Base-by-base conservation (phyloP, 306 rosid species). In the Fragaria ananassa region DNA sequence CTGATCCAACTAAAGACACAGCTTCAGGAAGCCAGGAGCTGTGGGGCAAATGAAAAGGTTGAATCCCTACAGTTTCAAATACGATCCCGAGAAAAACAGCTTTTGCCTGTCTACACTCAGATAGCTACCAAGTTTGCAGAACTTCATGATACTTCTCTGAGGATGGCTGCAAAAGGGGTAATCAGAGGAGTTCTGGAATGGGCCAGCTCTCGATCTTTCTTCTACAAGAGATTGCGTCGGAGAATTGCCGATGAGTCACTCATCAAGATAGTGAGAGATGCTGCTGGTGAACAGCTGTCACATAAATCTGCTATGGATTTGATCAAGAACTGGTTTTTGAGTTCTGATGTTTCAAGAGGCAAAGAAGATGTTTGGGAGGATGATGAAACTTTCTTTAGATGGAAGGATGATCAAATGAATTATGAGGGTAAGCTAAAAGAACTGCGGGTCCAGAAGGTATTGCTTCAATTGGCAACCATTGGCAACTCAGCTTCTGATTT, bases 161-260 rank as follows among this genome's bases (percentile, higher is more conserved):
- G 97, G 83, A 95, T 95, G 99, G 96, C 93, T 35, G 96, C 97
- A 47, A 95, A 95, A 86, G 97, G 97, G 18, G 97, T 89, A 27
- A 85, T 95, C 50, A 88, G 81, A 88, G 89, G 89, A 86, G 99
- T 95, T 75, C 79, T 95, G 78, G 93, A 85, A 74, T 95, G 99
- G 99, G 58, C 81, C 23, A 88, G 81, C 75, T 90, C 93, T 17
- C 96, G 99, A 15, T 72, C 89, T 37, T 94, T 89, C 88, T 92
- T 95, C 86, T 88, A 90, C 75, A 76, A 42, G 87, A 85, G 99
- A 86, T 81, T 95, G 85, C 84, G 72, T 53, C 75, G 99, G 76
- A 92, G 99, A 87, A 81, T 90, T 31, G 82, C 93, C 5, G 99
- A 95, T 81, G 93, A 87, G 73, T 79, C 90, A 10, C 79, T 95